A percentile compares a stretch with the other conserved stretches of the same genome.
Evolutionary conservation across 495 filamentous ascomycete genomes (phyloP).

Genomic region (Evansstolkia leycettana): DNA sequence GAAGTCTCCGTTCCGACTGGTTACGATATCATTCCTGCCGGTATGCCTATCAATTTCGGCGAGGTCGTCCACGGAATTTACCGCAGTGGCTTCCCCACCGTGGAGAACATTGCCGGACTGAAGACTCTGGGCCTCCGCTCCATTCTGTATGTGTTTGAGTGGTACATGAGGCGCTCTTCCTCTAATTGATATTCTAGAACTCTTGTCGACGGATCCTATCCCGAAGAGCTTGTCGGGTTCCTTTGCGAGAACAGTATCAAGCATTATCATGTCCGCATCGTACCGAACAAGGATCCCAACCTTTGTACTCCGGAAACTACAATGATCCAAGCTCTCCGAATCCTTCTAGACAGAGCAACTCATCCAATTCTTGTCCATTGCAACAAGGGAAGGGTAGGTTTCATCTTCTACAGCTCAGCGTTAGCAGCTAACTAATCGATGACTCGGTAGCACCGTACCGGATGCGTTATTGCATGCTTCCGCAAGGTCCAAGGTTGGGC

Average conservation of each 20-base stretch:
- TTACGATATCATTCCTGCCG: conserved; percentile 38
- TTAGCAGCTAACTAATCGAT: too few species aligned
- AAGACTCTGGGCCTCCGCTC: conserved; percentile 54
- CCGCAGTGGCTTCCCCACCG: conserved; percentile 61
- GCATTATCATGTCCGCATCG: conserved; percentile 58
- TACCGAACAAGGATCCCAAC: conserved; percentile 57
- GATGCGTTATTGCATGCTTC: conserved; percentile 63
- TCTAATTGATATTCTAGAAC: conserved; percentile 36
- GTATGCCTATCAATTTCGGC: conserved; percentile 60
- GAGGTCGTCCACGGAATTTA: conserved; percentile 55
- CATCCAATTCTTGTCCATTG: conserved; percentile 76
- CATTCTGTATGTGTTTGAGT: conserved; percentile 49
- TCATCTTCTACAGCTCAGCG: background rate
- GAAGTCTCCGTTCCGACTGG: too few species aligned
- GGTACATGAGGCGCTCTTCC: background rate
- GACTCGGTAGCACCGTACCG: conserved; percentile 57
- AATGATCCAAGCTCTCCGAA: conserved; percentile 49
- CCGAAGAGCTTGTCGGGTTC: conserved; percentile 46
- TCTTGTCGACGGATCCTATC: conserved; percentile 56
- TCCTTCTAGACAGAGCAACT: conserved; percentile 53
- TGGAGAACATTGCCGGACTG: conserved; percentile 52
- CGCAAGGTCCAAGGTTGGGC: conserved; percentile 54
- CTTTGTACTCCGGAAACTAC: conserved; percentile 39
- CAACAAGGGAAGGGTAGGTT: conserved; percentile 69
- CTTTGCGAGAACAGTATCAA: conserved; percentile 48